phyloP scores from a whole-genome alignment of 1,139 yeast genomes.

The Geotrichum restrictum region DNA sequence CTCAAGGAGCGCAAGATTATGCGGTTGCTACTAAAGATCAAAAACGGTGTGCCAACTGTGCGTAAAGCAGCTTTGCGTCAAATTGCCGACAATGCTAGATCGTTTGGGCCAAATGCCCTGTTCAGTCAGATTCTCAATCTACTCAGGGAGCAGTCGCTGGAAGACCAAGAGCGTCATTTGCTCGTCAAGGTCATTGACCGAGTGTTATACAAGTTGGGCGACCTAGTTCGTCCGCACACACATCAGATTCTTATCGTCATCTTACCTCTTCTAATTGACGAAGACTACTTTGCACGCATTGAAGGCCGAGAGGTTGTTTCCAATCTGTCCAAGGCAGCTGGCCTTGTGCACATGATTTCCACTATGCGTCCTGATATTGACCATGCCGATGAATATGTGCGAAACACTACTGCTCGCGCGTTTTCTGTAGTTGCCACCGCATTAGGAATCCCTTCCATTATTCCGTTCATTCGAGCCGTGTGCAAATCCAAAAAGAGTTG shows the following conservation, averaged over 20 bases:
- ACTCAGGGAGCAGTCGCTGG: constrained; percentile 65
- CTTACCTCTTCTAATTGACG: constrained; percentile 77
- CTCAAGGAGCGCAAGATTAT: constrained; percentile 58
- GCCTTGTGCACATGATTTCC: constrained; percentile 71
- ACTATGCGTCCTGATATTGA: constrained; percentile 79
- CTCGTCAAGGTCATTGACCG: constrained; percentile 74
- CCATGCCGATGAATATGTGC: constrained; percentile 73
- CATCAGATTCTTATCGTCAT: constrained; percentile 68
- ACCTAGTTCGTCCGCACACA: constrained; percentile 65
- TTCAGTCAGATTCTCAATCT: constrained; percentile 71
- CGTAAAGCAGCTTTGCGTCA: constrained; percentile 71
- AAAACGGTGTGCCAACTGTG: constrained; percentile 67
- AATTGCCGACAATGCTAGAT: constrained; percentile 59
- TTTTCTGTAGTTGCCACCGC: constrained; percentile 84
- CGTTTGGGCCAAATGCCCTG: constrained; percentile 65
- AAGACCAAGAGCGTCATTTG: constrained; percentile 80
- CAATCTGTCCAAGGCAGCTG: constrained; percentile 74
- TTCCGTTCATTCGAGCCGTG: constrained; percentile 83
- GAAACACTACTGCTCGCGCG: constrained; percentile 73
- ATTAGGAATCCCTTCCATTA: constrained; percentile 62
- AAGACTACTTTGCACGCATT: constrained; percentile 63
- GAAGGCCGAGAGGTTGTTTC: constrained; percentile 81
- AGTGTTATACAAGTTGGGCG: constrained; percentile 61
- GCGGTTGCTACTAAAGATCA: constrained; percentile 62
- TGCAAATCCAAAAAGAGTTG: constrained; percentile 74